These are phyloP conservation scores for Neofusicoccum cordaticola DNA, from an alignment of 2,329 filamentous ascomycete species.

Conservation along the genomic window DNA sequence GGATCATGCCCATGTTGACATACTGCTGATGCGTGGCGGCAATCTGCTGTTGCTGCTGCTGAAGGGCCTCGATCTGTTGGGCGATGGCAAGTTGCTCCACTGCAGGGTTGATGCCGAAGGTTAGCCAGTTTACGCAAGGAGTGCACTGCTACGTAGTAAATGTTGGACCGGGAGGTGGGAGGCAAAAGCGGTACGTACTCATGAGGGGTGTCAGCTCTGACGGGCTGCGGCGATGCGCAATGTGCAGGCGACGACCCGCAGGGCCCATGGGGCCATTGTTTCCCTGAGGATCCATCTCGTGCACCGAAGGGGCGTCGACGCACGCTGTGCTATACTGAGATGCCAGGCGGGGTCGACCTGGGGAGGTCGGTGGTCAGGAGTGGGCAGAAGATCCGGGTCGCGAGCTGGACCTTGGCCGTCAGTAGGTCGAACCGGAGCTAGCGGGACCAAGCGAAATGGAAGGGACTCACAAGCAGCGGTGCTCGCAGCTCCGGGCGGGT, in stretches of 20 bases:
- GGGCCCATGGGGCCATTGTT: conserved; percentile 60
- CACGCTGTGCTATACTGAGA: conserved; percentile 8
- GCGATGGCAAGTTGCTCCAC: conserved; percentile 98
- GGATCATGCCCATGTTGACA: conserved; percentile 94
- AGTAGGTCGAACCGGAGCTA: conserved; percentile 14
- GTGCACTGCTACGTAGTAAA: conserved; percentile 14
- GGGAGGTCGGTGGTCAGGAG: conserved; percentile 3
- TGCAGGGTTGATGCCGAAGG: conserved; percentile 39
- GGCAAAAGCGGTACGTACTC: conserved; percentile 65
- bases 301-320: neutral
- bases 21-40: conserved; percentile 96
- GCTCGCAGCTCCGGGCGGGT: conserved; percentile 6
- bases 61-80: conserved; percentile 94
- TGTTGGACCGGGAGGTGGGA: conserved; percentile 28
- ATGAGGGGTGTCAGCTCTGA: conserved; percentile 96
- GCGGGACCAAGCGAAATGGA: conserved; percentile 15
- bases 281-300: conserved; percentile 52
- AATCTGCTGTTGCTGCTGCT: conserved; percentile 97
- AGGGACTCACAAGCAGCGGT: conserved; percentile 13
- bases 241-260: conserved; percentile 86
- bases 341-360: conserved; percentile 12
- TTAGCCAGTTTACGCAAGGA: conserved; percentile 18
- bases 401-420: conserved; percentile 1
- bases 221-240: conserved; percentile 93
- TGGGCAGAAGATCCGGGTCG: conserved; percentile 14